Percentiles rank a stretch among this genome's conserved stretches.
Evolutionary conservation across 1,284 basidiomycete genomes (phyloP).

Genomic region (Trichosporon sp.): DNA sequence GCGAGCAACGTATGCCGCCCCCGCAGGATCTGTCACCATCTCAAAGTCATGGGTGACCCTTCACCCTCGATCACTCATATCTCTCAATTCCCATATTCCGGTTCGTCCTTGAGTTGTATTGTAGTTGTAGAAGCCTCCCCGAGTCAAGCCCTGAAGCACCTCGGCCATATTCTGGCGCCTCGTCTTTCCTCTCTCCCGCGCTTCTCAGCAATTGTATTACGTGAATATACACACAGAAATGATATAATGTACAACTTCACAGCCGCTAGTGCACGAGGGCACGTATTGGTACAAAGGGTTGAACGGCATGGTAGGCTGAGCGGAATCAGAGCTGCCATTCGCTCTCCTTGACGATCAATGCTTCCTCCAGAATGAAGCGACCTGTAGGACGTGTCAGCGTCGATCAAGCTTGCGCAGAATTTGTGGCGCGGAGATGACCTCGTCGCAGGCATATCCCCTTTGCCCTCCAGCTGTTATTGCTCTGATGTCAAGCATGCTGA

Average conservation of each 20-base stretch:
- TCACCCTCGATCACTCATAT: neutral
- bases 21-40: no score
- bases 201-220: no score
- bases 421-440: no score
- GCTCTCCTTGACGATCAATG: slow-evolving; percentile 53
- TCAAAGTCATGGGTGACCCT: no score
- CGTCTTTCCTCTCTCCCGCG: no score
- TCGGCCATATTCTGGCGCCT: no score
- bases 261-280: no score
- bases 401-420: neutral
- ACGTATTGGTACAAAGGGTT: no score
- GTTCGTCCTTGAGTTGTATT: neutral
- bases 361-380: slow-evolving; percentile 45
- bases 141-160: neutral
- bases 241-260: neutral
- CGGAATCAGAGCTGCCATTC: slow-evolving; percentile 31
- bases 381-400: slow-evolving; percentile 21
- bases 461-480: no score
- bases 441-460: no score
- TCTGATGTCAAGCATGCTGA: no score
- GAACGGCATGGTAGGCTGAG: neutral
- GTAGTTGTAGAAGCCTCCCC: neutral
- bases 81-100: neutral
- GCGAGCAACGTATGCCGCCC: no score
- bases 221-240: neutral